phyloP scores from a whole-genome alignment of 2,329 filamentous ascomycete species.

The Ophiosphaerella narmari region DNA sequence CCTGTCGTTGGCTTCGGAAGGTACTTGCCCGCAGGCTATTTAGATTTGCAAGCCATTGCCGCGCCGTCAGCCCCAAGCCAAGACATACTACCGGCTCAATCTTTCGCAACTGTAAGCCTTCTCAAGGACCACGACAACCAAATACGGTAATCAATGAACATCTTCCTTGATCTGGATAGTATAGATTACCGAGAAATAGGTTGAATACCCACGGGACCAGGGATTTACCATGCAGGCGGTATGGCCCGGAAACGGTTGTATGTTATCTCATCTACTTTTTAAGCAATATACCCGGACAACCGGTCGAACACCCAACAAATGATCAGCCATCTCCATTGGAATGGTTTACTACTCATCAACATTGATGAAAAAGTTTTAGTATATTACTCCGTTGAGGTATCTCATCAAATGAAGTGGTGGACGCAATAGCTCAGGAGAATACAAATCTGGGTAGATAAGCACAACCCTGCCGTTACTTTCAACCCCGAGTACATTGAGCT shows the following conservation, averaged over 20 bases:
- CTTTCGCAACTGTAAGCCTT: neutral
- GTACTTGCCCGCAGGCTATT: neutral
- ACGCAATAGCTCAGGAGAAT: neutral
- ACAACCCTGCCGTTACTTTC: constrained; percentile 5
- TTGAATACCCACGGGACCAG: neutral
- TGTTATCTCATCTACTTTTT: constrained; percentile 1
- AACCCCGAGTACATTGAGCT: neutral
- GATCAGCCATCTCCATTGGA: neutral
- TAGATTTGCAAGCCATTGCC: constrained; percentile 2
- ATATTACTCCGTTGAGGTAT: neutral
- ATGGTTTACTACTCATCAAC: constrained; percentile 1
- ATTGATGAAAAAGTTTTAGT: constrained; percentile 6
- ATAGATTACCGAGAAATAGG: constrained; percentile 10
- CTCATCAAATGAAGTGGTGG: neutral
- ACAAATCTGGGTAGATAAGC: neutral
- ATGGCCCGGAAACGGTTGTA: constrained; percentile 3
- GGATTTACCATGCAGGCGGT: constrained; percentile 7
- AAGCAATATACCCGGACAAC: constrained; percentile 4
- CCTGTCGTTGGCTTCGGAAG: no score
- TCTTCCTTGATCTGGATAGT: neutral
- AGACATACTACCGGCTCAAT: constrained; percentile 7
- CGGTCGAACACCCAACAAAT: neutral
- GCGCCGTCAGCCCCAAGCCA: neutral
- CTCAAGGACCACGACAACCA: neutral
- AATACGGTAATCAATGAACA: constrained; percentile 3